phyloP scores from a whole-genome alignment of 1,284 basidiomycete genomes.

The Puccinia triticina region DNA sequence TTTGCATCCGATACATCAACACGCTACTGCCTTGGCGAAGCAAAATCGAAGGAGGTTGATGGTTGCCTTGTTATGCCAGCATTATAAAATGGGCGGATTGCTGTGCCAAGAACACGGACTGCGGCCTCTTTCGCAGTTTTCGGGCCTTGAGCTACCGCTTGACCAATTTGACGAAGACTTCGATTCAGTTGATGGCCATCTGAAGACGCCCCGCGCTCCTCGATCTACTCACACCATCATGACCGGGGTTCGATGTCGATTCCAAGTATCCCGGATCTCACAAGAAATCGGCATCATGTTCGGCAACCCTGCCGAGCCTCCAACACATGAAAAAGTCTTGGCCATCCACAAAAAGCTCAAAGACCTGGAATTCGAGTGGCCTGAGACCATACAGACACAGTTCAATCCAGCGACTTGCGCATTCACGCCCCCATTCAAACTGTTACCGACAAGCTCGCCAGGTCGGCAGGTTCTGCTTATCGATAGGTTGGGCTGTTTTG shows the following conservation, averaged over 20 bases:
- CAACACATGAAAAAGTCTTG: conserved; percentile 33
- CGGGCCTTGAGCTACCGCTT: conserved; percentile 29
- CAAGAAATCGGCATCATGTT: conserved; percentile 42
- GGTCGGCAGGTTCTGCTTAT: conserved; percentile 25
- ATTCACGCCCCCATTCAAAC: conserved; percentile 13
- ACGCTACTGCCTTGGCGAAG: conserved; percentile 27
- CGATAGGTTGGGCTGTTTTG: conserved; percentile 33
- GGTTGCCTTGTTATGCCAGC: conserved; percentile 38
- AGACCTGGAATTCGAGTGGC: conserved; percentile 2
- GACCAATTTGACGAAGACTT: conserved; percentile 45
- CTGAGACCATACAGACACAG: conserved; percentile 22
- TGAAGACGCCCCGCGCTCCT: conserved; percentile 3
- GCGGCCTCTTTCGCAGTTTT: conserved; percentile 25
- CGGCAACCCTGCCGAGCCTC: conserved; percentile 12
- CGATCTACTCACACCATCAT: conserved; percentile 32
- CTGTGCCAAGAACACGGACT: conserved; percentile 38
- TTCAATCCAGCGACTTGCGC: conserved; percentile 28
- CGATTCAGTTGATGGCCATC: conserved; percentile 17
- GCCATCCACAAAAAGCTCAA: conserved; percentile 14
- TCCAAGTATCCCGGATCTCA: conserved; percentile 26
- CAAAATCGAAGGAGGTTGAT: conserved; percentile 44
- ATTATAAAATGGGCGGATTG: conserved; percentile 44
- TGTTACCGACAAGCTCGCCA: neutral
- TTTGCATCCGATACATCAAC: conserved; percentile 25
- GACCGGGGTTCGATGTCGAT: conserved; percentile 41